phyloP scores from a whole-genome alignment of 805 yeast genomes.

The Henningerozyma blattae region DNA sequence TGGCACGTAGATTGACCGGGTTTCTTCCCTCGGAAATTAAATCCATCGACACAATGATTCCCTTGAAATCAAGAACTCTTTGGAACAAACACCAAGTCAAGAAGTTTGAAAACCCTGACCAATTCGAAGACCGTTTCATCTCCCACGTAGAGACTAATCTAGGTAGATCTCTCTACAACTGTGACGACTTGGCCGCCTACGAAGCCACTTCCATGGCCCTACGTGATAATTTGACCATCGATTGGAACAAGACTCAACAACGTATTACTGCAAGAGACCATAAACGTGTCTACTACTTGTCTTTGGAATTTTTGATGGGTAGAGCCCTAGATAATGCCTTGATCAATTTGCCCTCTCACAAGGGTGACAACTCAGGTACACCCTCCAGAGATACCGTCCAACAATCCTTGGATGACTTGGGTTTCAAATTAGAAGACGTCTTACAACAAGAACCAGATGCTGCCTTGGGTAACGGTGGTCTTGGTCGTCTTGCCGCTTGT shows the following conservation, averaged over 20 bases:
- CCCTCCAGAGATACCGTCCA: constrained; percentile 40
- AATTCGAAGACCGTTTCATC: constrained; percentile 58
- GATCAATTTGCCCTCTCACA: constrained; percentile 52
- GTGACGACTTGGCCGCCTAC: constrained; percentile 86
- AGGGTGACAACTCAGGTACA: constrained; percentile 1
- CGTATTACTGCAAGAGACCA: constrained; percentile 72
- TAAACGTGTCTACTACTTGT: constrained; percentile 76
- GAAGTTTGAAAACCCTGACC: constrained; percentile 37
- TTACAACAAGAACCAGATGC: constrained; percentile 86
- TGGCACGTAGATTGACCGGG: constrained; percentile 71
- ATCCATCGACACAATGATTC: constrained; percentile 71
- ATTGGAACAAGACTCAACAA: constrained; percentile 93
- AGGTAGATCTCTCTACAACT: constrained; percentile 82
- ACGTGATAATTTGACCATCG: constrained; percentile 67
- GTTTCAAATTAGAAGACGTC: constrained; percentile 79
- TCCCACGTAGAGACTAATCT: constrained; percentile 82
- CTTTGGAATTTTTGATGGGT: constrained; percentile 87
- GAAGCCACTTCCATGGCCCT: constrained; percentile 75
- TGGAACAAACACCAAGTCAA: constrained; percentile 64
- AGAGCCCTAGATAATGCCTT: constrained; percentile 90
- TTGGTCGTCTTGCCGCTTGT: constrained; percentile 91
- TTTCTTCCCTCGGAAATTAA: constrained; percentile 83
- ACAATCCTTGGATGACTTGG: constrained; percentile 54
- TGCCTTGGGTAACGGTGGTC: constrained; percentile 89
- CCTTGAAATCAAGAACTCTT: constrained; percentile 58